Evolutionary conservation across 2,329 filamentous ascomycete species (phyloP), one percentile per base, ranked within the genome.

Genomic region (Gyromitra esculenta): DNA sequence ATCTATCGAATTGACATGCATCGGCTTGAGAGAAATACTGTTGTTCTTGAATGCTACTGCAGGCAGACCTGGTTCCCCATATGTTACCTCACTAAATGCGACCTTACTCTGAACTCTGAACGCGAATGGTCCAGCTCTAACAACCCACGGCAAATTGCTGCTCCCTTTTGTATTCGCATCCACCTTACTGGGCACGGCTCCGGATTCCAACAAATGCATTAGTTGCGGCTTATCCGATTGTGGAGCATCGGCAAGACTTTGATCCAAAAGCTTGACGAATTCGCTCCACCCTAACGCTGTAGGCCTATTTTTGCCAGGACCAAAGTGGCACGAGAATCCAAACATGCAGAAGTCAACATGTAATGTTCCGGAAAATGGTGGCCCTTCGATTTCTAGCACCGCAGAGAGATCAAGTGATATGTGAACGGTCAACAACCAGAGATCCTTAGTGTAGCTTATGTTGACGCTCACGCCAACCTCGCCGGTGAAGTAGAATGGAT

Each of bases 401-500:
- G 82, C 82, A 3, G 78, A 72, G 56, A 83, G 76, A 21, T 83
- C 80, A 68, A 81, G 77, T 0, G 50, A 70, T 45, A 83, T 81
- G 37, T 79, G 75, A 41, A 80, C 79, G 37, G 78, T 77, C 43
- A 81, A 79, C 62, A 83, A 79, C 74, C 75, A 78, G 7, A 83
- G 37, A 48, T 83, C 80, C 18, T 82, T 74, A 11, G 71, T 80
- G 71, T 79, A 82, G 1, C 76, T 31, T 0, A 81, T 80, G 0
- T 80, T 81, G 3, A 82, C 80, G 2, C 65, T 64, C 8, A 85
- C 45, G 6, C 82, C 80, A 6, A 70, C 80, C 11, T 82, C 78
- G 5, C 77, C 81, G 7, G 73, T 71, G 80, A 84, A 86, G 73
- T 82, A 67, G 78, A 85, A 84, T 0, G 84, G 84, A 45, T 82